Base-by-base conservation (phyloP, 2,329 filamentous ascomycete species). In the Fusarium ambrosium region DNA sequence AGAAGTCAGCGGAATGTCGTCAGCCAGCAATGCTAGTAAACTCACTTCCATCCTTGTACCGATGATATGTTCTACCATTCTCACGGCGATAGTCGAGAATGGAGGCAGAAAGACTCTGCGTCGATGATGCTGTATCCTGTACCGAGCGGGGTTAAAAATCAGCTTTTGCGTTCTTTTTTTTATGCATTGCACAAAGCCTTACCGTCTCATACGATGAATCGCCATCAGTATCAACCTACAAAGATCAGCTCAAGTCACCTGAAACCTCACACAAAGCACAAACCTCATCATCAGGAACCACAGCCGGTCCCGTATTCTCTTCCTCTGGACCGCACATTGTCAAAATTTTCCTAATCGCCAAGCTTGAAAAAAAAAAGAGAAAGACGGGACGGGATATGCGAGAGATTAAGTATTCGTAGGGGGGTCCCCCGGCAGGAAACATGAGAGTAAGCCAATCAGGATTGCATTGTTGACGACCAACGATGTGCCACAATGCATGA, bases 31-130 rank as follows among this genome's bases (percentile, higher is more conserved):
- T 4, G 11, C 32, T 34, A 10, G 32, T 6, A 34, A 34, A 32
- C 70, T 45, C 0, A 71, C 68, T 72, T 62, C 68, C 68, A 16
- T 72, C 68, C 18, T 43, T 62, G 13, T 62, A 71, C 6, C 60
- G 0, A 16, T 71, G 70, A 10, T 72, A 71, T 0, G 70, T 71
- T 43, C 70, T 68, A 6, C 70, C 70, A 11, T 72, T 72, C 18
- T 72, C 70, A 2, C 16, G 45, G 0, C 64, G 61, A 2, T 22
- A 18, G 16, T 71, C 63, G 10, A 69, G 18, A 13, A 73, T 69
- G 4, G 69, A 72, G 16, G 48, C 62, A 0, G 61, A 53, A 2
- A 73, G 36, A 5, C 69, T 69, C 32, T 69, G 34, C 0, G 70
- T 73, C 4, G 70, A 73, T 0, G 70, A 72, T 8, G 56, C 55